Evolutionary conservation across 306 rosid species (phyloP).

Genomic region (Trifolium dubium): DNA sequence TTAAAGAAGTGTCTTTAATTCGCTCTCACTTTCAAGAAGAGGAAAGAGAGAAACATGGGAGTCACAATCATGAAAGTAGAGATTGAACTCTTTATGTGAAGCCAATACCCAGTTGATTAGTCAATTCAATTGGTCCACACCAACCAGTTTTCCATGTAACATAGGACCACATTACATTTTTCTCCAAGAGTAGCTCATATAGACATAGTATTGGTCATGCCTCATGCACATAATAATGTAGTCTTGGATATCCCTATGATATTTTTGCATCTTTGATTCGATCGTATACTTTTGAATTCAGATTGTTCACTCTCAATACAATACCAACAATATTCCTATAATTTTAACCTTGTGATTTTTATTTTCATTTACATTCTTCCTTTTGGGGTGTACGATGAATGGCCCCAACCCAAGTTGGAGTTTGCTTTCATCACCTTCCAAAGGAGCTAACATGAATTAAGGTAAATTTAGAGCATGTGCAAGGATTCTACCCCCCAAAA

Average conservation of each 20-base stretch:
- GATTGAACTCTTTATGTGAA: conserved; percentile 26
- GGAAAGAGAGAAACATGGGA: conserved; percentile 30
- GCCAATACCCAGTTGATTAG: conserved; percentile 33
- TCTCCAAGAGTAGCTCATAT: conserved; percentile 21
- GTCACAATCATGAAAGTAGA: conserved; percentile 40
- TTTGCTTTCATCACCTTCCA: neutral
- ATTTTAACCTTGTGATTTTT: conserved; percentile 9
- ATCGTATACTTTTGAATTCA: neutral
- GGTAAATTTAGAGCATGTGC: conserved; percentile 3
- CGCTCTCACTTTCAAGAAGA: conserved; percentile 17
- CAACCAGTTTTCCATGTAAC: conserved; percentile 9
- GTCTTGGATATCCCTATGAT: conserved; percentile 20
- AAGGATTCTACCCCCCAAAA: neutral
- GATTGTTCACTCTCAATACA: conserved; percentile 35
- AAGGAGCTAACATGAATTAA: neutral
- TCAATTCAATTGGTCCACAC: conserved; percentile 37
- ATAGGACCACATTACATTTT: conserved; percentile 42
- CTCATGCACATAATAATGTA: conserved; percentile 26
- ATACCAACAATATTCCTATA: conserved; percentile 1
- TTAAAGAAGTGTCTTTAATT: conserved; percentile 18
- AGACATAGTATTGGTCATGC: neutral
- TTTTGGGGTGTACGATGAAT: conserved; percentile 31
- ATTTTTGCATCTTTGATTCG: conserved; percentile 36
- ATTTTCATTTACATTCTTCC: neutral
- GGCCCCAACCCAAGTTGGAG: conserved; percentile 28